Conservation (phyloP, 2,329 filamentous ascomycete genomes). For the Talaromyces sp. region DNA sequence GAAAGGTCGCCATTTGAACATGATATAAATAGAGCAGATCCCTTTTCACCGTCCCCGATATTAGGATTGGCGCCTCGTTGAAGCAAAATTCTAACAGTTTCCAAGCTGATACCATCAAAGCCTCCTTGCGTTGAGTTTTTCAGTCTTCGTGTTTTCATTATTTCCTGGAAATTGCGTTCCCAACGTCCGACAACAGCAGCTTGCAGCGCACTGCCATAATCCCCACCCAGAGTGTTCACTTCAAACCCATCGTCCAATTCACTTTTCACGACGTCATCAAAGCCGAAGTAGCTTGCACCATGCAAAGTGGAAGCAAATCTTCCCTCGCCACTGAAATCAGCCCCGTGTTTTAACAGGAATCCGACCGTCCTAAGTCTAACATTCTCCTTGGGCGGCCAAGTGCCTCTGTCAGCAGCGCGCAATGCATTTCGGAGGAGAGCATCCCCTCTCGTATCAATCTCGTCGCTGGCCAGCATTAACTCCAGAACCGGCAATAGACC, state of each 20-base stretch:
- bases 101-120: not conserved
- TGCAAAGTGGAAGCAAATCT: slow-evolving; percentile 12
- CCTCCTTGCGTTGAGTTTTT: not conserved
- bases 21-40: not conserved
- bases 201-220: slow-evolving; percentile 9
- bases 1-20: not conserved
- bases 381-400: not conserved
- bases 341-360: slow-evolving; percentile 5
- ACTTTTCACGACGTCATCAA: slow-evolving; percentile 16
- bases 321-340: slow-evolving; percentile 2
- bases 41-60: not conserved
- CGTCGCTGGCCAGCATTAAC: not conserved
- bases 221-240: slow-evolving; percentile 4
- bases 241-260: slow-evolving; percentile 16
- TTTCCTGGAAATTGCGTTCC: not conserved
- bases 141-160: not conserved
- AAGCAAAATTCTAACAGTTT: not conserved
- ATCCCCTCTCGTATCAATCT: slow-evolving; percentile 2
- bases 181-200: slow-evolving; percentile 9
- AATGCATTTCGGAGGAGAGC: not conserved
- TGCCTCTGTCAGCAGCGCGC: not conserved
- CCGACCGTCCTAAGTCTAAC: not conserved
- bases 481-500: not conserved
- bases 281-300: slow-evolving; percentile 14
- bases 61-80: not conserved